Percentiles rank a stretch among this genome's conserved stretches.
Evolutionary conservation across 768 basidiomycete genomes (phyloP).

Genomic region (Chalciporus sphaerocephalus): DNA sequence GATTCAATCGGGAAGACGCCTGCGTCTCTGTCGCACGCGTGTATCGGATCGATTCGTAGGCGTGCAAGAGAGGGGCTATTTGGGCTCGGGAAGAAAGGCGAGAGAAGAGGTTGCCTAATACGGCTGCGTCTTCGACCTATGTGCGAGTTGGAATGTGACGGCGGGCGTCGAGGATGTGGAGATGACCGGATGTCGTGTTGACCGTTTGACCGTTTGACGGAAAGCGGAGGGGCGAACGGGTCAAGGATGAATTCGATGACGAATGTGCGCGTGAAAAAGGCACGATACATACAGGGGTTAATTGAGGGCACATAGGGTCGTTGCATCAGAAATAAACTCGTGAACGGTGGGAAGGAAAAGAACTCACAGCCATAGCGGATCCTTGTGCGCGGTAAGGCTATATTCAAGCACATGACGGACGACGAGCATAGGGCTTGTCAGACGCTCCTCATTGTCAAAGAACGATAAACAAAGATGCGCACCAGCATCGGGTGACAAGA

Average conservation of each 20-base stretch:
- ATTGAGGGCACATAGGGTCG: not conserved
- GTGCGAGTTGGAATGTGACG: not conserved
- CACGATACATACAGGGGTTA: not conserved
- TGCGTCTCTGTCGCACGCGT: constrained; percentile 49
- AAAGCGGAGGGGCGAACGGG: not conserved
- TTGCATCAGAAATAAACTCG: not conserved
- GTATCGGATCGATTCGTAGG: constrained; percentile 50
- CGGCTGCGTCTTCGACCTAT: constrained; percentile 35
- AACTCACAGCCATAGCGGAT: constrained; percentile 48
- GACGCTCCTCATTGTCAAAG: not conserved
- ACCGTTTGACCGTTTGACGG: no score
- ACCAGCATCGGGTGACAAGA: constrained; percentile 55
- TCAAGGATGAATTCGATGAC: not conserved
- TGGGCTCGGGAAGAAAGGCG: constrained; percentile 40
- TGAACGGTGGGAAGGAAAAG: not conserved
- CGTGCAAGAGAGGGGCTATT: constrained; percentile 42
- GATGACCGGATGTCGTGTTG: no score
- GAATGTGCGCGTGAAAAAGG: no score
- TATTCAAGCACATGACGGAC: not conserved
- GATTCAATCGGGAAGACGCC: constrained; percentile 45
- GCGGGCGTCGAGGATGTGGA: no score
- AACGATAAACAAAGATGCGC: not conserved
- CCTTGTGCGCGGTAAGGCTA: constrained; percentile 54
- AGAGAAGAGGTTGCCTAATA: constrained; percentile 49
- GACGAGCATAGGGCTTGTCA: not conserved